Evolutionary conservation across 176 grass and related monocot genomes (phyloP).

Genomic region (Secale cereale): DNA sequence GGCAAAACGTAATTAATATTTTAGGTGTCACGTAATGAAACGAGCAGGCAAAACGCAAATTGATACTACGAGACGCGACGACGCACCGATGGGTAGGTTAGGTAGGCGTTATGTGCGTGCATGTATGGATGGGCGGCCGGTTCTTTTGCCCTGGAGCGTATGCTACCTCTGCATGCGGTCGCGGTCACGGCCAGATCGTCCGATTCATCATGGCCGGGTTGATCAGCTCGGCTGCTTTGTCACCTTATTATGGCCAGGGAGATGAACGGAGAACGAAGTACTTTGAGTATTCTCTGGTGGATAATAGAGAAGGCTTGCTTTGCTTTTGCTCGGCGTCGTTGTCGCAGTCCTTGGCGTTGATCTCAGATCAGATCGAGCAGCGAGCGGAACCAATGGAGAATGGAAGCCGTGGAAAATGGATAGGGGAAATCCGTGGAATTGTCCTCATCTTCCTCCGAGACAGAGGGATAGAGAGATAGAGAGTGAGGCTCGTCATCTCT

Average conservation of each 20-base stretch:
- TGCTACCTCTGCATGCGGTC: not conserved
- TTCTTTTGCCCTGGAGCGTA: not conserved
- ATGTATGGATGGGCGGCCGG: not conserved
- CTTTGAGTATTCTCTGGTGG: not conserved
- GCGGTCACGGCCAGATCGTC: not conserved
- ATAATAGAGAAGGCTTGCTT: not conserved
- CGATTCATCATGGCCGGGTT: not conserved
- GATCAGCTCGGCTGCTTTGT: not conserved
- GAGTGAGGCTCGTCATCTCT: not conserved
- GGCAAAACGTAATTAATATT: no score
- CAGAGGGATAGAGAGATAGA: not conserved
- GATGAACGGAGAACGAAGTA: not conserved
- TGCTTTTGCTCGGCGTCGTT: not conserved
- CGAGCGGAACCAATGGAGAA: not conserved
- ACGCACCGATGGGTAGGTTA: not conserved
- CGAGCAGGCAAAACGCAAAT: not conserved
- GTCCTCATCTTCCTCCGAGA: not conserved
- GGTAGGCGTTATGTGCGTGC: not conserved
- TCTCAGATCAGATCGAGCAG: not conserved
- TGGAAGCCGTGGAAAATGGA: not conserved
- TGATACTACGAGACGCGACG: not conserved
- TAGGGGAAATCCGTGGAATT: not conserved
- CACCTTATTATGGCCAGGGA: not conserved
- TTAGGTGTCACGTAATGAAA: no score
- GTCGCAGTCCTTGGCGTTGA: not conserved